Base-by-base conservation (phyloP, 441 rosid genomes). In the Populus trichocarpa region DNA sequence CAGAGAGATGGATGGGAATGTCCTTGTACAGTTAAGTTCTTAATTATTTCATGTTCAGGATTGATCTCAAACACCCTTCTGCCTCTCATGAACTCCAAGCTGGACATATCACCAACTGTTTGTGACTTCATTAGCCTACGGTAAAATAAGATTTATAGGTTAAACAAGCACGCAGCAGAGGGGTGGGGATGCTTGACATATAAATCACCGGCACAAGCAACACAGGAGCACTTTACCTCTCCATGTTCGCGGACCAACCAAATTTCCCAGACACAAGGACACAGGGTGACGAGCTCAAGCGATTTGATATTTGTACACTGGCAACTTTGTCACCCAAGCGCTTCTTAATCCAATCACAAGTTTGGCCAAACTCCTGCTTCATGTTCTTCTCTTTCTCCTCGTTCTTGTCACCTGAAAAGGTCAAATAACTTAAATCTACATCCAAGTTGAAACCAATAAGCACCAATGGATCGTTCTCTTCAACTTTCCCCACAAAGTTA, bases 211-310 rank as follows among this genome's bases (percentile, higher is more conserved):
- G 28, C 14, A 5, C 6, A 35, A 63, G 40, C 16, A n/a, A 71
- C 28, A 50, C 26, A 30, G 79, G 74, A 26, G 42, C 70, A 75
- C 22, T 80, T 78, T 75, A 96, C 99, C 93, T 93, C 87, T 96
- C 99, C 99, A 93, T 96, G 81, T 96, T 96, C 70, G 98, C 99
- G 50, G 99, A 93, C 98, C 98, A 96, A 70, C 99, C 98, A 81
- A 96, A 93, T 87, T 92, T 91, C 73, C 93, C 95, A 50, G 99
- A 88, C 26, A 88, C 99, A 84, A 96, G 93, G 75, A 96, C 98
- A 85, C 99, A 93, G 11, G 99, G 99, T 0, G 99, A 96, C 76
- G 98, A 90, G 82, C 97, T 92, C 80, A 93, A 87, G 64, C 98
- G 91, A 81, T 83, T 93, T 23, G 99, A 92, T 77, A 96, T 89